phyloP scores from a whole-genome alignment of 257 asterid genomes.

The Penstemon barbatus region DNA sequence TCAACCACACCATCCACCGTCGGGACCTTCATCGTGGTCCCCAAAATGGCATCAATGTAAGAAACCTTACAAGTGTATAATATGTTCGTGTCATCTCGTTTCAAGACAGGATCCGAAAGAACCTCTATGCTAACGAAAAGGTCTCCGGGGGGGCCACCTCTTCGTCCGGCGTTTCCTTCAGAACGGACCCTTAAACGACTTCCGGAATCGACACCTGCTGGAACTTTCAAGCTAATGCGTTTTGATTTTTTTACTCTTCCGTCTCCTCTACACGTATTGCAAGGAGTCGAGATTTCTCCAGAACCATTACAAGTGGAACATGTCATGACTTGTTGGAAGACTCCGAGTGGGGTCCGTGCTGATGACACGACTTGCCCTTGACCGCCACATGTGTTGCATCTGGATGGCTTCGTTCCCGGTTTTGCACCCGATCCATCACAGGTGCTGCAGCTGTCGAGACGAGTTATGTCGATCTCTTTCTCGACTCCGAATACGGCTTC shows the following conservation, averaged over 20 bases:
- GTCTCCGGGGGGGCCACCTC: constrained; percentile 95
- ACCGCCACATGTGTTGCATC: constrained; percentile 81
- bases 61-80: constrained; percentile 87
- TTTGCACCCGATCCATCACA: constrained; percentile 95
- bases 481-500: constrained; percentile 92
- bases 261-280: constrained; percentile 79
- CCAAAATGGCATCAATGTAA: constrained; percentile 83
- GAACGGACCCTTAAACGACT: constrained; percentile 86
- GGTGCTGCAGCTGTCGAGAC: constrained; percentile 85
- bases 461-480: constrained; percentile 85
- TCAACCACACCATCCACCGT: constrained; percentile 93
- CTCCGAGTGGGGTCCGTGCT: constrained; percentile 91
- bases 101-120: constrained; percentile 68
- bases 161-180: constrained; percentile 87
- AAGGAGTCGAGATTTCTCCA: constrained; percentile 84
- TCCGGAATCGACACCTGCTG: constrained; percentile 90
- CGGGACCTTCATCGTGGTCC: constrained; percentile 79
- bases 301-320: constrained; percentile 85
- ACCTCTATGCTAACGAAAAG: constrained; percentile 84
- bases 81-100: constrained; percentile 84
- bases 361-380: constrained; percentile 93
- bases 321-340: constrained; percentile 93
- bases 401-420: constrained; percentile 76
- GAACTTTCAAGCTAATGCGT: constrained; percentile 92
- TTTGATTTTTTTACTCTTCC: constrained; percentile 84